phyloP scores from a whole-genome alignment of 1,139 yeast genomes.

The Suhomyces taliae region DNA sequence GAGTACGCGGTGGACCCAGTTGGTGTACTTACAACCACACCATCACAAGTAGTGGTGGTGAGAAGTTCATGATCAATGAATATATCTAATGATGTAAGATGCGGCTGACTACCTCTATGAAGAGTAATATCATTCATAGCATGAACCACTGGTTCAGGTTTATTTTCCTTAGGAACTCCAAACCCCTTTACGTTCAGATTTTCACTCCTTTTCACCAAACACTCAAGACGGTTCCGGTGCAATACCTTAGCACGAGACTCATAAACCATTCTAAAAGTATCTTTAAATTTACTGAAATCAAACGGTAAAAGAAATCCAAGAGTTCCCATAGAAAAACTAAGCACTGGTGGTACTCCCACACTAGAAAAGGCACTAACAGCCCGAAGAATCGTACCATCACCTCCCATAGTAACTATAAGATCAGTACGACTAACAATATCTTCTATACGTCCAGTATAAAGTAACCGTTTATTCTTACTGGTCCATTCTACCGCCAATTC shows the following conservation, averaged over 20 bases:
- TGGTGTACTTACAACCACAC: constrained; percentile 81
- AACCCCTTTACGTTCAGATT: neutral
- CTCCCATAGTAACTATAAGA: constrained; percentile 82
- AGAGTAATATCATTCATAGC: constrained; percentile 91
- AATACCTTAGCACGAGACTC: constrained; percentile 68
- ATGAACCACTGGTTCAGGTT: constrained; percentile 38
- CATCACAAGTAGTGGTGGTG: constrained; percentile 91
- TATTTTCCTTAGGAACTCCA: constrained; percentile 4
- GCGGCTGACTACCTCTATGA: constrained; percentile 88
- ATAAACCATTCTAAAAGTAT: constrained; percentile 67
- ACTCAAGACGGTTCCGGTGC: constrained; percentile 74
- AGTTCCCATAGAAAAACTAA: constrained; percentile 89
- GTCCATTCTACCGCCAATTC: constrained; percentile 53
- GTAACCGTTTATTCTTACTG: constrained; percentile 17
- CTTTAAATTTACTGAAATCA: constrained; percentile 60
- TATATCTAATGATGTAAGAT: constrained; percentile 78
- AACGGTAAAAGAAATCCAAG: constrained; percentile 89
- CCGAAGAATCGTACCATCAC: constrained; percentile 89
- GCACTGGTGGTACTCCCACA: constrained; percentile 78
- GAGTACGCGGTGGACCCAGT: constrained; percentile 97
- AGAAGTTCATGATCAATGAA: constrained; percentile 77
- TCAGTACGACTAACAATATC: constrained; percentile 65
- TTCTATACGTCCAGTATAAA: constrained; percentile 56
- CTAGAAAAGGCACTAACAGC: constrained; percentile 69
- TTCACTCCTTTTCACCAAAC: constrained; percentile 49